A percentile compares a stretch with the other conserved stretches of the same genome.
These are phyloP conservation scores for Leucocoprinus leucothites DNA, from an alignment of 768 basidiomycete species.

Conservation along the genomic window DNA sequence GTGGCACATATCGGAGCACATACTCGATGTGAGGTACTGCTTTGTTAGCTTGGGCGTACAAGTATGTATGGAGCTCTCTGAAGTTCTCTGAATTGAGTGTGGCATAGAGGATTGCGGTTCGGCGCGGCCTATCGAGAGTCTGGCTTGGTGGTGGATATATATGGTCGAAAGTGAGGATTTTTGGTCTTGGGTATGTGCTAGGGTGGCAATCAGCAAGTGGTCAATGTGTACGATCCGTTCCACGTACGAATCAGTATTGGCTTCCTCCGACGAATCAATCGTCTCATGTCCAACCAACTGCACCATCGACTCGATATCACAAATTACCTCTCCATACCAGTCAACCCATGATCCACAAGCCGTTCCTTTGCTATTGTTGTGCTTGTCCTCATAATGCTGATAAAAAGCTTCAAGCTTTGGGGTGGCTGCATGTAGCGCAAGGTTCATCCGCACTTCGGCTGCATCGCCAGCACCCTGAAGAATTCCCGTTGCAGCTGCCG, in stretches of 20 bases:
- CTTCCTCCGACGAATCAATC: conserved; percentile 34
- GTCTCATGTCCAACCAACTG: conserved; percentile 50
- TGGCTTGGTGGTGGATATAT: conserved; percentile 49
- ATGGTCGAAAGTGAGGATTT: conserved; percentile 76
- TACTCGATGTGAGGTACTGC: conserved; percentile 59
- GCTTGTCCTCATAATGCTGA: conserved; percentile 55
- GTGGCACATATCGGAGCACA: conserved; percentile 68
- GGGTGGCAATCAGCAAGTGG: background rate
- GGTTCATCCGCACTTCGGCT: conserved; percentile 62
- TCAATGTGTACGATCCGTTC: conserved; percentile 14
- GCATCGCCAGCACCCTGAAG: conserved; percentile 48
- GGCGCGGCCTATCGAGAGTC: conserved; percentile 44
- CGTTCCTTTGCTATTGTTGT: conserved; percentile 25
- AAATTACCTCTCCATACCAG: conserved; percentile 76
- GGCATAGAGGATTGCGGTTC: conserved; percentile 78
- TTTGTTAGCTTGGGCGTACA: conserved; percentile 47
- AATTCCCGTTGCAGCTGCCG: conserved; percentile 43
- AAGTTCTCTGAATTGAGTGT: conserved; percentile 65
- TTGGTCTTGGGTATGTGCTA: conserved; percentile 38
- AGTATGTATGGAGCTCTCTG: conserved; percentile 62
- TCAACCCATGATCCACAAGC: conserved; percentile 77
- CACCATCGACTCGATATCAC: conserved; percentile 58
- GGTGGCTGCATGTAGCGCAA: conserved; percentile 74
- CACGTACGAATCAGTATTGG: conserved; percentile 22
- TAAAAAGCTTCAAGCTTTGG: conserved; percentile 86